Conservation (phyloP, 306 rosid genomes). For the Castanopsis chinensis region DNA sequence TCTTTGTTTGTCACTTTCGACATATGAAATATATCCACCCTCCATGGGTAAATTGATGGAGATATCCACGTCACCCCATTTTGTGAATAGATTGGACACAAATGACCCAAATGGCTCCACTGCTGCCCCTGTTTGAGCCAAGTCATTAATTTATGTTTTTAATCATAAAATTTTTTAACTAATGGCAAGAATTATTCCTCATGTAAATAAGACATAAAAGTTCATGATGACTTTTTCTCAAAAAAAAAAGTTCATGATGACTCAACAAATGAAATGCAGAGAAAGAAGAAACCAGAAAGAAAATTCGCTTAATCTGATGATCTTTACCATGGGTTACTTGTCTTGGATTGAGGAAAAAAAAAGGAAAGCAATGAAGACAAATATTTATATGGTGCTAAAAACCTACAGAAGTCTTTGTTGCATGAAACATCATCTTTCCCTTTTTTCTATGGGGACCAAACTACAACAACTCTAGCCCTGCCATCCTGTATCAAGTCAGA, state of each 20-base stretch:
- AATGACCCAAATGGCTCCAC: slow-evolving; percentile 93
- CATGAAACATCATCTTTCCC: too few relatives aligned
- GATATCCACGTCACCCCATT: slow-evolving; percentile 91
- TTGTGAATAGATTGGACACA: slow-evolving; percentile 69
- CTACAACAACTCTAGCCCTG: too few relatives aligned
- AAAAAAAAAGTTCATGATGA: neutral
- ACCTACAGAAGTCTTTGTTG: too few relatives aligned
- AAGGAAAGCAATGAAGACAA: neutral
- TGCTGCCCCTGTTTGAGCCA: slow-evolving; percentile 69
- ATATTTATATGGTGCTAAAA: too few relatives aligned
- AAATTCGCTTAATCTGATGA: slow-evolving; percentile 13
- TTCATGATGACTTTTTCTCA: neutral
- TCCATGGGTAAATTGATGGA: slow-evolving; percentile 56
- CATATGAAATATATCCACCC: slow-evolving; percentile 56
- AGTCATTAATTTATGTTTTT: slow-evolving; percentile 15
- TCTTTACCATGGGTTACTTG: neutral
- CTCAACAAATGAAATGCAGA: neutral
- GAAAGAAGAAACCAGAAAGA: slow-evolving; percentile 7
- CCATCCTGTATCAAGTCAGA: too few relatives aligned
- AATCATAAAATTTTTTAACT: slow-evolving; percentile 5
- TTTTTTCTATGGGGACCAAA: too few relatives aligned
- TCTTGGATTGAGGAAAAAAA: neutral
- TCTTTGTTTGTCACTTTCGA: slow-evolving; percentile 54
- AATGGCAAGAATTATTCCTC: slow-evolving; percentile 4
- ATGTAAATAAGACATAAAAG: slow-evolving; percentile 5